phyloP scores from a whole-genome alignment of 257 asterid genomes.

The Echites panduratus region DNA sequence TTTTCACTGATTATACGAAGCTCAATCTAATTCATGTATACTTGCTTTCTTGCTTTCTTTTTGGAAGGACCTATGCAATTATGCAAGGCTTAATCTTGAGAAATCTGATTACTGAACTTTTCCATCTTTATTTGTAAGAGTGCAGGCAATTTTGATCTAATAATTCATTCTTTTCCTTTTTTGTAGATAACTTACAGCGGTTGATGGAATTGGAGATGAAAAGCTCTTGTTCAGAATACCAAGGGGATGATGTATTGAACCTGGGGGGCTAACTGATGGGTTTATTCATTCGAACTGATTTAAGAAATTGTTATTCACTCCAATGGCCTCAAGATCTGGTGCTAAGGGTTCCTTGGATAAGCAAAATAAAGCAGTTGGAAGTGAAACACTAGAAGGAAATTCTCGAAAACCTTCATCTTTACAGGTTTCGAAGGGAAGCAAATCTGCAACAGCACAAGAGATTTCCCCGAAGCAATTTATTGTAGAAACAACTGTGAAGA shows the following conservation, averaged over 20 bases:
- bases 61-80: not conserved
- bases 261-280: constrained; percentile 24
- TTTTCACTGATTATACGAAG: not conserved
- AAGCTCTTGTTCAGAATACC: constrained; percentile 19
- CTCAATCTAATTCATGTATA: not conserved
- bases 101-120: not conserved
- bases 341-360: constrained; percentile 37
- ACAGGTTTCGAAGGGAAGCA: constrained; percentile 32
- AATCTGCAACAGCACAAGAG: constrained; percentile 24
- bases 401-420: constrained; percentile 36
- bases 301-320: constrained; percentile 9
- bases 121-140: not conserved
- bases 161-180: not conserved
- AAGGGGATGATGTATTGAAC: constrained; percentile 14
- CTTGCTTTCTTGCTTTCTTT: not conserved
- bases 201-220: constrained; percentile 41
- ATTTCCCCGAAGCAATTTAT: constrained; percentile 15
- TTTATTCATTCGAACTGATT: constrained; percentile 6
- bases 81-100: not conserved
- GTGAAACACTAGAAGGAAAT: constrained; percentile 34
- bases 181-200: constrained; percentile 19
- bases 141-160: constrained; percentile 9
- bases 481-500: constrained; percentile 15
- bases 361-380: constrained; percentile 32
- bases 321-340: constrained; percentile 66